phyloP scores from a whole-genome alignment of 768 basidiomycete species.

The Artomyces pyxidatus region DNA sequence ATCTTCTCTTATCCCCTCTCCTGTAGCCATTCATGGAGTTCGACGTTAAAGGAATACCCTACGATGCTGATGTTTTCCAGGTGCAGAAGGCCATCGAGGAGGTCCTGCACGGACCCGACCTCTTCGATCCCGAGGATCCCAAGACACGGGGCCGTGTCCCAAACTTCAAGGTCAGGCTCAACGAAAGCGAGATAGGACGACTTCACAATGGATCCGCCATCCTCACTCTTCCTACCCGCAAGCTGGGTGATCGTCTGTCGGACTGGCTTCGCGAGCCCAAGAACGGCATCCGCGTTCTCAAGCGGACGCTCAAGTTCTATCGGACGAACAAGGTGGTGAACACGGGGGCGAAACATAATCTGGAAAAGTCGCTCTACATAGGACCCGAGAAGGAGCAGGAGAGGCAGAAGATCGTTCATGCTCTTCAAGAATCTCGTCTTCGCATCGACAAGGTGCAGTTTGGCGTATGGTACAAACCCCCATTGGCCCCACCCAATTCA shows the following conservation, averaged over 20 bases:
- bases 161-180: conserved; percentile 58
- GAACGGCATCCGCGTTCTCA: conserved; percentile 13
- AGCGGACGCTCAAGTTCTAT: conserved; percentile 3
- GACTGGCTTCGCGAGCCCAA: conserved; percentile 28
- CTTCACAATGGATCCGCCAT: conserved; percentile 47
- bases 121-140: conserved; percentile 29
- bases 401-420: conserved; percentile 28
- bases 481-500: conserved; percentile 14
- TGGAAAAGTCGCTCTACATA: conserved; percentile 27
- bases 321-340: conserved; percentile 1
- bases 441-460: conserved; percentile 61
- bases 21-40: conserved; percentile 31
- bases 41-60: conserved; percentile 24
- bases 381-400: conserved; percentile 23
- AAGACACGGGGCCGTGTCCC: conserved; percentile 24
- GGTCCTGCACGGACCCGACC: conserved; percentile 50
- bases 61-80: conserved; percentile 41
- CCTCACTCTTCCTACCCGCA: conserved; percentile 22
- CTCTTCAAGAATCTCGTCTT: conserved; percentile 39
- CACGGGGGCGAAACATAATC: conserved; percentile 7
- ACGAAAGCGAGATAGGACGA: conserved; percentile 38
- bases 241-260: conserved; percentile 39
- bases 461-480: conserved; percentile 43
- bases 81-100: conserved; percentile 47
- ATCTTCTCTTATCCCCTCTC: neutral